Base-by-base conservation (phyloP, 768 basidiomycete genomes). In the Neoboletus subvelutipes region DNA sequence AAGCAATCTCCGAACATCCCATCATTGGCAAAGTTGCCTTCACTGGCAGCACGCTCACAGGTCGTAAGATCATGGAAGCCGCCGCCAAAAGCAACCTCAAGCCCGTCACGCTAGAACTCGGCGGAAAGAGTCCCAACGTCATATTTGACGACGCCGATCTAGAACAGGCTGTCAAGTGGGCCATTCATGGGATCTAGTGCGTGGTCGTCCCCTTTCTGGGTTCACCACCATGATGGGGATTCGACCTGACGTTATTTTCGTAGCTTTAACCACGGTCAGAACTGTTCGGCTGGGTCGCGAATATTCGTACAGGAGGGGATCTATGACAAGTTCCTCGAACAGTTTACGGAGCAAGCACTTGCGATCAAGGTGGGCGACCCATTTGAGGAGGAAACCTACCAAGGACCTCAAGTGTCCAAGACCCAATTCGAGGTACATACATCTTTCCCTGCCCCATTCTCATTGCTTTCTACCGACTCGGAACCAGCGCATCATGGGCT, bases 1-100 rank as follows among this genome's bases (percentile, higher is more conserved):
- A 59, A 46, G 58, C 58, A 20, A 59, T 59, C 34, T 46, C 58
- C 22, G 49, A 59, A n/a, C 56, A 59, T 33, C 42, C 39, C 12
- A 22, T 46, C 33, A 52, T 59, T 7, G 31, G 50, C 12, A 59
- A 59, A 26, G 37, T 59, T 7, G 49, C 58, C 26, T 59, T 59
- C 56, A 59, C 58, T 0, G 58, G 58, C 10, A 52, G 45, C 56
- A 59, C 58, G n/a, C 49, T 59, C 24, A 47, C 45, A 1, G 58
- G 58, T 31, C 58, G 58, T 28, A 59, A 59, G 34, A 59, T 59
- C 20, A 52, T 59, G 57, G 57, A 58, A 42, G 58, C 58, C 12
- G 42, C 58, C 12, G 49, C 58, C 24, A 59, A 58, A 20, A 59
- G 56, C 11, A 59, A 59, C 33, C 56, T 58, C 45, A 59, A 59